Conservation (phyloP, 805 yeast genomes). For the Phaffomyces antillensis region DNA sequence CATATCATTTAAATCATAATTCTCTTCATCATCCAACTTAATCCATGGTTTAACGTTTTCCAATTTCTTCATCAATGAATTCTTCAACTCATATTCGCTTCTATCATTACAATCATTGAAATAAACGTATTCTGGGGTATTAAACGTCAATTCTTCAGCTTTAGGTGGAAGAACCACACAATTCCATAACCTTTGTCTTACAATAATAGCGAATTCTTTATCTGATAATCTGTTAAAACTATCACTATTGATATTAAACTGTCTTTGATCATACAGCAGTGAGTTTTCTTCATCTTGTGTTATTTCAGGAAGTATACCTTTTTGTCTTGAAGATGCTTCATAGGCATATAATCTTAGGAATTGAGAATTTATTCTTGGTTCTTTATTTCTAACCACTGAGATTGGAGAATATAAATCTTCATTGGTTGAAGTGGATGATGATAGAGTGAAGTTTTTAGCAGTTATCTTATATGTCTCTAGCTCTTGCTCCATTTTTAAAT, state of each 20-base stretch:
- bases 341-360: constrained; percentile 44
- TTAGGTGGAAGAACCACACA: constrained; percentile 48
- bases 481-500: constrained; percentile 12
- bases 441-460: constrained; percentile 7
- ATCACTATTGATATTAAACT: neutral
- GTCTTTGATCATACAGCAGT: neutral
- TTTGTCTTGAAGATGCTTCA: constrained; percentile 36
- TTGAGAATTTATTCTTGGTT: constrained; percentile 42
- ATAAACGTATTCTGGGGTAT: constrained; percentile 23
- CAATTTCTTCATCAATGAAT: constrained; percentile 18
- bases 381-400: constrained; percentile 27
- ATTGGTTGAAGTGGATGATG: constrained; percentile 4
- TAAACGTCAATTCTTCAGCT: constrained; percentile 29
- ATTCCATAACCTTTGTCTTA: constrained; percentile 47
- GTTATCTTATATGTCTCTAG: constrained; percentile 22
- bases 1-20: neutral
- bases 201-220: constrained; percentile 33
- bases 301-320: constrained; percentile 26
- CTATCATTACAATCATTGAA: neutral
- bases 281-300: constrained; percentile 28
- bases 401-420: neutral
- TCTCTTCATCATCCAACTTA: constrained; percentile 18
- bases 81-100: neutral
- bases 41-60: constrained; percentile 24
- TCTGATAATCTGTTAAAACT: constrained; percentile 11